These are phyloP conservation scores for Boletus coccyginus DNA, from an alignment of 768 basidiomycete genomes.

Conservation along the genomic window DNA sequence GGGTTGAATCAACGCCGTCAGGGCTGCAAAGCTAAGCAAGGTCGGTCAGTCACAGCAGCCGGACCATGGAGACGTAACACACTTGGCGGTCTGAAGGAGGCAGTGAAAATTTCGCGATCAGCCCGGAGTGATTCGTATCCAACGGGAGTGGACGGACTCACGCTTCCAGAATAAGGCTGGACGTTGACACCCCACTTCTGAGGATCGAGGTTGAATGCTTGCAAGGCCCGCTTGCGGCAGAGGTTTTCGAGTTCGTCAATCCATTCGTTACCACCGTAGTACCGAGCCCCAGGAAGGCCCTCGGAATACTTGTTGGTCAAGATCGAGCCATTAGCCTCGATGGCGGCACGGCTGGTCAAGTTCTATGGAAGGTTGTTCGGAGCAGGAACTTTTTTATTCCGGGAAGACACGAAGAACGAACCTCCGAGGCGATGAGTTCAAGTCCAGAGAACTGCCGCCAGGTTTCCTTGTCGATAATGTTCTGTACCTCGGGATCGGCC, in stretches of 20 bases:
- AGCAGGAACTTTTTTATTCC: not conserved
- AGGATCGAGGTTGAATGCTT: constrained; percentile 94
- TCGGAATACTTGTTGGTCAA: constrained; percentile 99
- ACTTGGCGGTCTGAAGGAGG: constrained; percentile 78
- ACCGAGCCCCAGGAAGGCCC: constrained; percentile 95
- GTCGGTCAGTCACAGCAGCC: constrained; percentile 10
- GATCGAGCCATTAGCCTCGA: constrained; percentile 99
- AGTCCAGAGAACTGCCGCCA: constrained; percentile 98
- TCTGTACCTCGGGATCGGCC: constrained; percentile 92
- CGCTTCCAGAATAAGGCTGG: constrained; percentile 94
- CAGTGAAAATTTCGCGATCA: constrained; percentile 11
- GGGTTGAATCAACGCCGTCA: constrained; percentile 94
- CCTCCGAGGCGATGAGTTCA: constrained; percentile 99
- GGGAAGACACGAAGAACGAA: constrained; percentile 31
- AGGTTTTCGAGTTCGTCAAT: constrained; percentile 95
- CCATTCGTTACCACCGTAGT: constrained; percentile 98
- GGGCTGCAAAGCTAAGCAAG: constrained; percentile 79
- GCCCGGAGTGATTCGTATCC: not conserved
- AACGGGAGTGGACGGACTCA: constrained; percentile 39
- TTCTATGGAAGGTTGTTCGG: constrained; percentile 51
- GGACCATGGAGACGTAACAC: constrained; percentile 26
- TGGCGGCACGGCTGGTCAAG: constrained; percentile 90
- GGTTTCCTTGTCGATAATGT: constrained; percentile 98
- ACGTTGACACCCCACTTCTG: constrained; percentile 98
- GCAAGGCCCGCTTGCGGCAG: constrained; percentile 91